Percentiles rank a stretch among this genome's conserved stretches.
Conservation (phyloP, 2,329 filamentous ascomycete genomes). For the Paracoccidioides lutzii region DNA sequence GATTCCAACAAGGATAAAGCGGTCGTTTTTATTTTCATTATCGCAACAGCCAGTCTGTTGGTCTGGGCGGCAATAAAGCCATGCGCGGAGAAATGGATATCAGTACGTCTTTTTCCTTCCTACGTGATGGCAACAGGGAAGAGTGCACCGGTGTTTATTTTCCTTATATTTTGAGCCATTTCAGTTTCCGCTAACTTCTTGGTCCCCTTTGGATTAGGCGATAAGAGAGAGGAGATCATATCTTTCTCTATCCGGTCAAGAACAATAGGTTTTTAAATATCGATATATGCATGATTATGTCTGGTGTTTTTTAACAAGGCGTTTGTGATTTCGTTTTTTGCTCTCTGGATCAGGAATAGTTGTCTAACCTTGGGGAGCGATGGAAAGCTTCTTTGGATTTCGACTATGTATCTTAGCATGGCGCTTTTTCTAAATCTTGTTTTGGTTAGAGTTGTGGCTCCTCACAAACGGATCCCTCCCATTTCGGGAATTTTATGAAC, state of each 20-base stretch:
- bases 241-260: constrained; percentile 34
- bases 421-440: too few species aligned
- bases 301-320: neutral
- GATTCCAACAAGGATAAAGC: constrained; percentile 56
- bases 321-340: too few species aligned
- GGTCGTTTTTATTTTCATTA: constrained; percentile 54
- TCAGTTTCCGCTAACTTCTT: neutral
- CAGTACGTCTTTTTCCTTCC: constrained; percentile 28
- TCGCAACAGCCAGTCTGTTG: constrained; percentile 48
- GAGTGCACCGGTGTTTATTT: neutral
- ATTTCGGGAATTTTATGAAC: too few species aligned
- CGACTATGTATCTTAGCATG: too few species aligned
- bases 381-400: too few species aligned
- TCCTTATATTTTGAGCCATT: neutral
- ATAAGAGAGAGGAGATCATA: constrained; percentile 39
- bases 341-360: too few species aligned
- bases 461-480: too few species aligned
- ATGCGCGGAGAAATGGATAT: constrained; percentile 44
- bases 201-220: constrained; percentile 21
- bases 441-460: too few species aligned
- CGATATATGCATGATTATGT: neutral
- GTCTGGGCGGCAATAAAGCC: constrained; percentile 48
- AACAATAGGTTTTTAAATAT: neutral
- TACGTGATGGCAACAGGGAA: too few species aligned
- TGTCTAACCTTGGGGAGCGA: too few species aligned